Percentiles rank a stretch among this genome's conserved stretches.
Evolutionary conservation across 805 yeast species (phyloP).

Genomic region (Pichia californica): DNA sequence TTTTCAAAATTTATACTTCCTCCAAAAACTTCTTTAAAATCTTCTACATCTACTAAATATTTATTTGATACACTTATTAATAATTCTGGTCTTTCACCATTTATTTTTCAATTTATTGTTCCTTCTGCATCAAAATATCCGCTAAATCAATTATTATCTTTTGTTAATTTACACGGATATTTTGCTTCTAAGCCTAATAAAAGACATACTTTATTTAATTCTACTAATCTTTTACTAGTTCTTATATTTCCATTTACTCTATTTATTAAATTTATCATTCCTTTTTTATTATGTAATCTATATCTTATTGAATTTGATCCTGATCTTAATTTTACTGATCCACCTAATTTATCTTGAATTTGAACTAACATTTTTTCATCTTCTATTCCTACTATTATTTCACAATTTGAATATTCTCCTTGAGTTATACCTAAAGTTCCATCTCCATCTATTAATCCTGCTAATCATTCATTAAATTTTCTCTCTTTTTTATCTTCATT

Average conservation of each 20-base stretch:
- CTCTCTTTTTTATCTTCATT: not conserved
- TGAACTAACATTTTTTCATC: not conserved
- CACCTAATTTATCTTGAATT: constrained; percentile 2
- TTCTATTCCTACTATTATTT: not conserved
- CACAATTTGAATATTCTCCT: not conserved
- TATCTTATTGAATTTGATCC: constrained; percentile 3
- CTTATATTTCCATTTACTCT: constrained; percentile 3
- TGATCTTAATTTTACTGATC: constrained; percentile 1
- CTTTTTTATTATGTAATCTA: constrained; percentile 1
- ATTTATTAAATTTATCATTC: not conserved
- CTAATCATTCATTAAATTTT: not conserved
- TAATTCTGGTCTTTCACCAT: not conserved
- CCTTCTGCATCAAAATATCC: constrained; percentile 5
- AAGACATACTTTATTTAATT: not conserved
- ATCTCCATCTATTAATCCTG: constrained; percentile 6
- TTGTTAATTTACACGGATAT: not conserved
- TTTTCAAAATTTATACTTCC: not conserved
- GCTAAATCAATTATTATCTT: constrained; percentile 2
- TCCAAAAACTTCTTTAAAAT: not conserved
- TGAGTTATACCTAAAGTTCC: not conserved
- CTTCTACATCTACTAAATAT: not conserved
- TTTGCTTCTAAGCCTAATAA: not conserved
- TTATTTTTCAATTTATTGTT: not conserved
- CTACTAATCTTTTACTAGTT: not conserved
- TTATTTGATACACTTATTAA: not conserved